phyloP scores from a whole-genome alignment of 164 flowering plant genomes.

The Vitis rotundifolia region DNA sequence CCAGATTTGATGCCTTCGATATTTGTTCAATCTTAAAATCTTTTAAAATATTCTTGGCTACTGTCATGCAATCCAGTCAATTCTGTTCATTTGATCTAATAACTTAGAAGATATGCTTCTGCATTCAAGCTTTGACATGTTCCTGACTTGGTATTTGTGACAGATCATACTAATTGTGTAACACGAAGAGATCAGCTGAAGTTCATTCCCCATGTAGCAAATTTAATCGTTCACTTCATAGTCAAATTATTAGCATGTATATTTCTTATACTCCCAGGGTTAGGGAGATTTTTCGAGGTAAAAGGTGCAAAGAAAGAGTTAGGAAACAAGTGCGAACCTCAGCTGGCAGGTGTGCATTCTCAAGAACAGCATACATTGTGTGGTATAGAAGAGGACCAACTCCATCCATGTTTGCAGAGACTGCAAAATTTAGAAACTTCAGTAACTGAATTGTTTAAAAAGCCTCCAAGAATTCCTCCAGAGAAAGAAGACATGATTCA shows the following conservation, averaged over 20 bases:
- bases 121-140: constrained; percentile 7
- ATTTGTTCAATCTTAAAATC: no score
- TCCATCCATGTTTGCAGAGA: constrained; percentile 64
- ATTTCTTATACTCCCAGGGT: constrained; percentile 32
- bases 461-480: constrained; percentile 72
- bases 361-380: constrained; percentile 18
- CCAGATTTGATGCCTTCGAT: no score
- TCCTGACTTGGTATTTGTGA: constrained; percentile 3
- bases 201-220: constrained; percentile 24
- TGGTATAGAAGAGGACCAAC: constrained; percentile 26
- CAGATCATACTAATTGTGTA: constrained; percentile 33
- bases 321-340: constrained; percentile 17
- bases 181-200: constrained; percentile 22
- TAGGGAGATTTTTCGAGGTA: constrained; percentile 35
- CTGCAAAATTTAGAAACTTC: constrained; percentile 65
- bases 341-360: constrained; percentile 22
- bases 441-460: constrained; percentile 60
- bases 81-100: background rate
- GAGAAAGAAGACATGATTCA: constrained; percentile 79
- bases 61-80: no score
- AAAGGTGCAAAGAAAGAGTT: constrained; percentile 21
- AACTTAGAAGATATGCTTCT: background rate
- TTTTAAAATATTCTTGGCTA: no score
- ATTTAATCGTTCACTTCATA: constrained; percentile 28
- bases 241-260: constrained; percentile 47